Conservation (phyloP, 2,329 filamentous ascomycete genomes). For the Cytospora schulzeri region DNA sequence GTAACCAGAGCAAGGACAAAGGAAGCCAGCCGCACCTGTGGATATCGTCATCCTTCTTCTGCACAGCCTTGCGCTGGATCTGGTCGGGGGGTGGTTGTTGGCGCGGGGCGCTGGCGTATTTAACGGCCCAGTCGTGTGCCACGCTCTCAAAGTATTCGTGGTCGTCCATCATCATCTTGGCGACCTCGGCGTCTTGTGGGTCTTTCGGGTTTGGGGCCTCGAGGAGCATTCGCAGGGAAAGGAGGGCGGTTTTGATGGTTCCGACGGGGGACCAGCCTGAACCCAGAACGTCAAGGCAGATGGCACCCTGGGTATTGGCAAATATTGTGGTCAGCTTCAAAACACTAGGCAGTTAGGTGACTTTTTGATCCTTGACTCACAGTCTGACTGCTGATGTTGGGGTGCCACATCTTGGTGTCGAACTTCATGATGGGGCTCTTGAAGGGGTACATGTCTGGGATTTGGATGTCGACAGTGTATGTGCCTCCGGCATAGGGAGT, state of each 20-base stretch:
- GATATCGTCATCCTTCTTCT: constrained; percentile 58
- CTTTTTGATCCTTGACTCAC: constrained; percentile 52
- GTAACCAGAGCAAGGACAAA: neutral
- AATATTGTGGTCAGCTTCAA: neutral
- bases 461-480: constrained; percentile 81
- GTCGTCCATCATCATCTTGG: constrained; percentile 80
- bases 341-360: neutral
- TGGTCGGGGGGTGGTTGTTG: constrained; percentile 38
- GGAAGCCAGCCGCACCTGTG: constrained; percentile 38
- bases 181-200: constrained; percentile 94
- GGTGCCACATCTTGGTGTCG: constrained; percentile 93
- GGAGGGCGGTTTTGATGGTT: constrained; percentile 91
- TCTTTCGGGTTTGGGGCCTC: constrained; percentile 94
- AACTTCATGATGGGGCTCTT: constrained; percentile 90
- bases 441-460: constrained; percentile 90
- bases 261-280: constrained; percentile 93
- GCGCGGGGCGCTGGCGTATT: constrained; percentile 74
- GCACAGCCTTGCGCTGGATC: constrained; percentile 54
- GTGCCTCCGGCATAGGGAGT: constrained; percentile 90
- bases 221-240: constrained; percentile 91
- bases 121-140: constrained; percentile 88
- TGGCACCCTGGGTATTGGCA: constrained; percentile 69
- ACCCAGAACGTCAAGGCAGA: constrained; percentile 91
- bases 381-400: constrained; percentile 92
- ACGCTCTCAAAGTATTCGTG: constrained; percentile 78